A percentile compares a stretch with the other conserved stretches of the same genome.
These are phyloP conservation scores for Diphasiastrum complanatum DNA, from an alignment of 83 land plant species.

Conservation along the genomic window DNA sequence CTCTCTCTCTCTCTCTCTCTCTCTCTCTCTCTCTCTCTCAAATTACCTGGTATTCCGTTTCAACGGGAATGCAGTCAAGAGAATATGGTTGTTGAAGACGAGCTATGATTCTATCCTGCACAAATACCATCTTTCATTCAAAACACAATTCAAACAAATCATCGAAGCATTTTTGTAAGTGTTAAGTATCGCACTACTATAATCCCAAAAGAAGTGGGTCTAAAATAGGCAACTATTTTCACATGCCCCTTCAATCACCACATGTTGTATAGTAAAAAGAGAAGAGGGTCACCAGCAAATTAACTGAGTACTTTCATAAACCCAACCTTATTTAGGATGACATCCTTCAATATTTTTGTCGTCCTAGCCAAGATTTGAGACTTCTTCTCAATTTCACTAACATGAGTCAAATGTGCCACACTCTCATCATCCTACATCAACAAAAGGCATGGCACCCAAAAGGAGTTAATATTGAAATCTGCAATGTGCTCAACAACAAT, in stretches of 20 bases:
- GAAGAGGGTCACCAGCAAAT: not conserved
- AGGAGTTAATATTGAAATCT: no score
- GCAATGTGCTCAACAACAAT: no score
- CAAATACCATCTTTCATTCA: constrained; percentile 6
- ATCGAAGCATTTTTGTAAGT: no score
- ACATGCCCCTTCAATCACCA: no score
- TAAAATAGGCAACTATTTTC: no score
- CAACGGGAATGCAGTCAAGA: constrained; percentile 95
- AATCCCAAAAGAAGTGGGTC: no score
- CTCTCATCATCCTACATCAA: constrained; percentile 83
- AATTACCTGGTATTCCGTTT: constrained; percentile 98
- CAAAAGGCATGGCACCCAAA: no score
- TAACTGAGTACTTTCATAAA: not conserved
- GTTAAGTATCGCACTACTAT: no score
- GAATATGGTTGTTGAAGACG: constrained; percentile 98
- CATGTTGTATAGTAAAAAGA: not conserved
- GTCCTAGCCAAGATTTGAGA: constrained; percentile 80
- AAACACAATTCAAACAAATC: no score
- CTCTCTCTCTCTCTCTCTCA: no score
- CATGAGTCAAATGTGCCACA: constrained; percentile 96
- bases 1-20: no score
- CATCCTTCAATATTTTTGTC: constrained; percentile 80
- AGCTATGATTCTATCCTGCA: constrained; percentile 95
- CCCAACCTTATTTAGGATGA: constrained; percentile 94
- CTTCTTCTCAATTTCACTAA: constrained; percentile 96